Conservation (phyloP, 1,284 basidiomycete genomes). For the Coniophora puteana region DNA sequence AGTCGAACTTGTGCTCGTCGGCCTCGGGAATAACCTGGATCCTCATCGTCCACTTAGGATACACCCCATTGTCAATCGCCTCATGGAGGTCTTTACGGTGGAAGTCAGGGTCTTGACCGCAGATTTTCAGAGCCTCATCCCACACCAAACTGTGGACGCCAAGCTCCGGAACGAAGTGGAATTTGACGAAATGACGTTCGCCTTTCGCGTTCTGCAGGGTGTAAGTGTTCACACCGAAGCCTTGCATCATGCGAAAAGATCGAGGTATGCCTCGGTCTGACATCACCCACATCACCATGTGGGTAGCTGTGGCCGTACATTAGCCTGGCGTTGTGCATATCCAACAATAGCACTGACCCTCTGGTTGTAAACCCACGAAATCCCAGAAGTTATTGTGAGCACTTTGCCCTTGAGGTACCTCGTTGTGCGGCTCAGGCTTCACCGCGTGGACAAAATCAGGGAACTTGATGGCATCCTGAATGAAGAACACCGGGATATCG, state of each 20-base stretch:
- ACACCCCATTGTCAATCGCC: conserved; percentile 66
- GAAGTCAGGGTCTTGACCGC: conserved; percentile 81
- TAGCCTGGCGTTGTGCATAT: background rate
- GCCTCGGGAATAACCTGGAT: conserved; percentile 71
- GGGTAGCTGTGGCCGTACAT: conserved; percentile 42
- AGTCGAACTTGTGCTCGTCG: conserved; percentile 72
- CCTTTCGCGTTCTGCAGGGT: conserved; percentile 65
- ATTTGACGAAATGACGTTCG: conserved; percentile 79
- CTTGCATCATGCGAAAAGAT: conserved; percentile 84
- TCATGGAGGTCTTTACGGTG: conserved; percentile 78
- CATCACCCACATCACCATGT: conserved; percentile 84
- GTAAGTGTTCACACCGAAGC: conserved; percentile 82
- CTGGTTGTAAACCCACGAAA: conserved; percentile 62
- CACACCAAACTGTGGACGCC: conserved; percentile 81
- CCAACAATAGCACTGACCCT: conserved; percentile 37
- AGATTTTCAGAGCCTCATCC: conserved; percentile 83
- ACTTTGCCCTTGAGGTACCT: conserved; percentile 58
- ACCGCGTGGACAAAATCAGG: conserved; percentile 80
- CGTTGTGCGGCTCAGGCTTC: conserved; percentile 78
- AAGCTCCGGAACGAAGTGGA: conserved; percentile 78
- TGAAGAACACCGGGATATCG: conserved; percentile 81
- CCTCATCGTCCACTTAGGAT: conserved; percentile 73
- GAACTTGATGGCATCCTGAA: conserved; percentile 83
- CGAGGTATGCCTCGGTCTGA: conserved; percentile 80
- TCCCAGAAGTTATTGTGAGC: conserved; percentile 90